These are phyloP conservation scores for Globisporangium cystogenes DNA, from an alignment of 352 stramenopile genomes.

Conservation along the genomic window DNA sequence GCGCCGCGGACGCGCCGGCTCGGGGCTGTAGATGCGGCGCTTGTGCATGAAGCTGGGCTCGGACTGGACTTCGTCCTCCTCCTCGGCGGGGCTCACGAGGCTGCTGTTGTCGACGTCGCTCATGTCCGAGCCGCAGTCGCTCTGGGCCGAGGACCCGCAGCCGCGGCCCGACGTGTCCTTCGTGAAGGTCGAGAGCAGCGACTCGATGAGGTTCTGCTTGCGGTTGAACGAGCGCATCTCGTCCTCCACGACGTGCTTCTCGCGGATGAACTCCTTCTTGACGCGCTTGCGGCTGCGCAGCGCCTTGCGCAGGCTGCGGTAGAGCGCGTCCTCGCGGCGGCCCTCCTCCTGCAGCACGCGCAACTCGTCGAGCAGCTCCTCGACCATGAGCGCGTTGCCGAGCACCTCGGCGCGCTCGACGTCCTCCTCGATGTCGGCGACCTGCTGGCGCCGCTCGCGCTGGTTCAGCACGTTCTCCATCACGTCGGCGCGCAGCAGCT, in stretches of 20 bases:
- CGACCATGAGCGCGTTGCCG: constrained; percentile 39
- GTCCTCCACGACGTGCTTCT: constrained; percentile 34
- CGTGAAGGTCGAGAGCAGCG: constrained; percentile 37
- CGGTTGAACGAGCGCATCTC: constrained; percentile 35
- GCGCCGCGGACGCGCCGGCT: constrained; percentile 5
- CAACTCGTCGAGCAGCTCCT: constrained; percentile 42
- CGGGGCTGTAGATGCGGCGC: neutral
- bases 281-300: constrained; percentile 29
- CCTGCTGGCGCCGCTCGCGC: constrained; percentile 33
- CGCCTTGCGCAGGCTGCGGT: constrained; percentile 39
- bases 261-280: constrained; percentile 26
- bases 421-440: constrained; percentile 48
- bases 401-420: constrained; percentile 46
- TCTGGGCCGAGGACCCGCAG: constrained; percentile 16
- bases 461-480: constrained; percentile 47
- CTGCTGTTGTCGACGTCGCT: constrained; percentile 21
- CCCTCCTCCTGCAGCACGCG: constrained; percentile 40
- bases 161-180: constrained; percentile 16
- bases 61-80: constrained; percentile 5
- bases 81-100: neutral
- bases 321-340: constrained; percentile 35
- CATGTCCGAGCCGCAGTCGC: constrained; percentile 24
- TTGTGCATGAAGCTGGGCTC: constrained; percentile 2
- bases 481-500: constrained; percentile 41
- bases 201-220: constrained; percentile 63